Evolutionary conservation across 768 basidiomycete genomes (phyloP), one percentile per base, ranked within the genome.

Genomic region (Trametes villosa): DNA sequence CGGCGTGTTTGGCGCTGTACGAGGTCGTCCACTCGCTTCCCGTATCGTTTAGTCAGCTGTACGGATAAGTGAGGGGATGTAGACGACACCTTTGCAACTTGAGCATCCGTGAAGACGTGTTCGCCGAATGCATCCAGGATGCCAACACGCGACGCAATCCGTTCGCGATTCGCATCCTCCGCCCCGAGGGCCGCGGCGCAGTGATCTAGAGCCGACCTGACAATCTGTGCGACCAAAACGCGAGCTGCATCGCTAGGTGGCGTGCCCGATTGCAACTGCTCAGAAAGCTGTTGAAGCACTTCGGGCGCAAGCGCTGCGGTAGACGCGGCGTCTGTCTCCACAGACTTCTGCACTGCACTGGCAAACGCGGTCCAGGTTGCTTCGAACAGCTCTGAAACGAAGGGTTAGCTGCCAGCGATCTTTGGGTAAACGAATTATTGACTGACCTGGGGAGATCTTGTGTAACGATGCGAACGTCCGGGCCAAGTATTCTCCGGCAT

Each of bases 41-140:
- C 26, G 49, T 22, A 47, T 29, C 29, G 17, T 1, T 6, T 31
- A 15, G 27, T 36, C 24, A 27, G 29, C n/a, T n/a, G n/a, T 4
- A 15, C 13, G 50, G 31, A 12, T 40, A 3, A 1, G 20, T 20
- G 1, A 41, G 18, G 17, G n/a, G 26, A 29, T 24, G 8, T 45
- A 18, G 56, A 18, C n/a, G 78, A 42, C 65, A 87, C 87, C 69
- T 76, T 63, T 6, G 81, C 68, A 45, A 86, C 76, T 7, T 68
- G 62, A 5, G 36, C 63, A 40, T 86, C 78, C 1, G 72, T 60
- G 58, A 87, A 87, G 15, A 90, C 66, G 0, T 75, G 72, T 8
- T 77, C 71, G 2, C 82, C 82, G 60, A 90, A 89, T 6, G 78
- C 74, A 11, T 79, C 75, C 41, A 90, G 65, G 33, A 88, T 71